phyloP scores from a whole-genome alignment of 495 filamentous ascomycete genomes.

The Ascodesmis nigricans region DNA sequence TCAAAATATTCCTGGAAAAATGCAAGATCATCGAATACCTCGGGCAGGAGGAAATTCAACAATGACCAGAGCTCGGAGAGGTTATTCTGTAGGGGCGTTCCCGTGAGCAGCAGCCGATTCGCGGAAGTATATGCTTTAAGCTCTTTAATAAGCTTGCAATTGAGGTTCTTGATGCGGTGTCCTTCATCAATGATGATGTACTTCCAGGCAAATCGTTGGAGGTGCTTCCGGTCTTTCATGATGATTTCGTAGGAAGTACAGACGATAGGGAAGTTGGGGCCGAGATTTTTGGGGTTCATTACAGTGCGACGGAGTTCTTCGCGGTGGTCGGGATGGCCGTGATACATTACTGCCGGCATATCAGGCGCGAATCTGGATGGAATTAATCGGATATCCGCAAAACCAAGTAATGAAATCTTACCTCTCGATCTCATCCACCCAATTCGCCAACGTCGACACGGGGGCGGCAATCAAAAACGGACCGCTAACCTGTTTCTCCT shows the following conservation, averaged over 20 bases:
- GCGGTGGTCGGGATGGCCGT: slow-evolving; percentile 55
- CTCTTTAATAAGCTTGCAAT: slow-evolving; percentile 75
- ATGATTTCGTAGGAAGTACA: slow-evolving; percentile 92
- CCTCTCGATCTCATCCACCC: slow-evolving; percentile 76
- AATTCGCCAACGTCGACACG: slow-evolving; percentile 78
- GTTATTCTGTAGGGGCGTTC: slow-evolving; percentile 90
- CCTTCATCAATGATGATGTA: slow-evolving; percentile 98
- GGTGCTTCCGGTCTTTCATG: slow-evolving; percentile 61
- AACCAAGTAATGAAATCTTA: slow-evolving; percentile 3
- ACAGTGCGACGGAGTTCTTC: slow-evolving; percentile 42
- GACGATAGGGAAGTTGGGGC: slow-evolving; percentile 65
- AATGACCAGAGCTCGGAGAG: slow-evolving; percentile 88
- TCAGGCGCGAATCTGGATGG: slow-evolving; percentile 48
- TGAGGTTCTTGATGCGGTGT: slow-evolving; percentile 90
- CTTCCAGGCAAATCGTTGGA: slow-evolving; percentile 72
- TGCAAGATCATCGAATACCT: slow-evolving; percentile 72
- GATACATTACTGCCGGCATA: slow-evolving; percentile 74
- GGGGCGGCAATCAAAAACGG: slow-evolving; percentile 82
- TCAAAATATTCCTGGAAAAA: slow-evolving; percentile 92
- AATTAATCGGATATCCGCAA: slow-evolving; percentile 3
- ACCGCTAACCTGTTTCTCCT: slow-evolving; percentile 66
- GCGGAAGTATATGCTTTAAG: slow-evolving; percentile 71
- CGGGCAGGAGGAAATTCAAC: slow-evolving; percentile 77
- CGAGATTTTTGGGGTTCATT: slow-evolving; percentile 33
- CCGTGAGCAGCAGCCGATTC: slow-evolving; percentile 78